Conservation (phyloP, 2,329 filamentous ascomycete species). For the Sarocladium brachiariae region DNA sequence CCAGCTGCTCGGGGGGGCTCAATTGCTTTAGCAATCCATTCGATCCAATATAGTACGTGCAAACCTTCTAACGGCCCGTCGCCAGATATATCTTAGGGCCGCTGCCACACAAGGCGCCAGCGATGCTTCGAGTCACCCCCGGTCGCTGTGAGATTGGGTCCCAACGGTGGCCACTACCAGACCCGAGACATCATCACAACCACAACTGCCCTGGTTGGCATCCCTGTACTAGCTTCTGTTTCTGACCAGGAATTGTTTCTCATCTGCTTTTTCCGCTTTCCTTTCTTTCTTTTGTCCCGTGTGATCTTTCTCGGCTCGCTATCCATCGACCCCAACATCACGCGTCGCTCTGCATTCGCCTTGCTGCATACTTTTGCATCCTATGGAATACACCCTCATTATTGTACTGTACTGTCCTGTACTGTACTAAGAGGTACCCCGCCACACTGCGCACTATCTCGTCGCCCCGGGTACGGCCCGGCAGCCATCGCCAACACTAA, state of each 20-base stretch:
- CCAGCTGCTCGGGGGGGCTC: too few relatives aligned
- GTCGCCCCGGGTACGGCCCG: slow-evolving; percentile 10
- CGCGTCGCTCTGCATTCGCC: too few relatives aligned
- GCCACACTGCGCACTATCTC: slow-evolving; percentile 3
- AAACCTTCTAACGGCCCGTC: too few relatives aligned
- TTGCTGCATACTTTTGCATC: too few relatives aligned
- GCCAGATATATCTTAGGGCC: too few relatives aligned
- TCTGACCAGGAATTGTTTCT: background rate
- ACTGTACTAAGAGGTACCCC: too few relatives aligned
- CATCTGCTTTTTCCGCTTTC: slow-evolving; percentile 1
- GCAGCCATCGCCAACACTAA: background rate
- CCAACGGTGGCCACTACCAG: background rate
- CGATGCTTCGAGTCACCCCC: background rate
- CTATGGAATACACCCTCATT: too few relatives aligned
- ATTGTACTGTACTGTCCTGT: too few relatives aligned
- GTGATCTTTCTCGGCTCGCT: background rate
- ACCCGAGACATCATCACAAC: slow-evolving; percentile 6
- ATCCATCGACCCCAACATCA: background rate
- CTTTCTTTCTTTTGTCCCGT: background rate
- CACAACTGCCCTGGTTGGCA: slow-evolving; percentile 1
- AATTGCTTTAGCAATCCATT: too few relatives aligned
- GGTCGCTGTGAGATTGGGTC: background rate
- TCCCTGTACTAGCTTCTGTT: slow-evolving; percentile 2
- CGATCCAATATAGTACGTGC: too few relatives aligned
- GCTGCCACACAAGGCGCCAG: too few relatives aligned